Evolutionary conservation across 441 rosid species (phyloP).

Genomic region (Corymbia citriodora): DNA sequence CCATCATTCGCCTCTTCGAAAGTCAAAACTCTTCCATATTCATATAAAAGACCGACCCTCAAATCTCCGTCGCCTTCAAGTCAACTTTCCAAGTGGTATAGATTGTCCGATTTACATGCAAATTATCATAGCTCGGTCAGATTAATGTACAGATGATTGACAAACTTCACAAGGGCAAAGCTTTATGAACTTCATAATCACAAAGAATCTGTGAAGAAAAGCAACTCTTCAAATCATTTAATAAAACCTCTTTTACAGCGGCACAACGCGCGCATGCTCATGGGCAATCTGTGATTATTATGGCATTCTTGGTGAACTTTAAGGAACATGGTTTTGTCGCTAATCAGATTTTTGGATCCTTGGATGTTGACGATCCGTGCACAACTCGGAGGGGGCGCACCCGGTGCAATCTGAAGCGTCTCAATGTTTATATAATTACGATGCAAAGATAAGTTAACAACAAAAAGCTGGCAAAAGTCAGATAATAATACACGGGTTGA

Average conservation of each 20-base stretch:
- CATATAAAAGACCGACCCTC: not conserved
- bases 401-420: not conserved
- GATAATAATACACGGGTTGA: not conserved
- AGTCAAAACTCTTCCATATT: not conserved
- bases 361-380: not conserved
- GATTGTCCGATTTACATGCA: not conserved
- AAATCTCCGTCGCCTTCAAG: not conserved
- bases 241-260: not conserved
- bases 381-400: not conserved
- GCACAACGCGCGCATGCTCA: not conserved
- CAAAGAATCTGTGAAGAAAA: not conserved
- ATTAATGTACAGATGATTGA: not conserved
- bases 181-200: not conserved
- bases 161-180: not conserved
- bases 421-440: not conserved
- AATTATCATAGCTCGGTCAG: not conserved
- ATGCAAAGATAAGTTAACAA: not conserved
- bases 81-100: not conserved
- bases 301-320: not conserved
- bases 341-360: not conserved
- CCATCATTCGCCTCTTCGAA: not conserved
- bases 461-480: not conserved
- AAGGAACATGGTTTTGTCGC: not conserved
- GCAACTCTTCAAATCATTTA: not conserved
- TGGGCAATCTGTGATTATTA: not conserved